These are phyloP conservation scores for Cyphellophora attinorum DNA, from an alignment of 2,329 filamentous ascomycete species.

Conservation along the genomic window DNA sequence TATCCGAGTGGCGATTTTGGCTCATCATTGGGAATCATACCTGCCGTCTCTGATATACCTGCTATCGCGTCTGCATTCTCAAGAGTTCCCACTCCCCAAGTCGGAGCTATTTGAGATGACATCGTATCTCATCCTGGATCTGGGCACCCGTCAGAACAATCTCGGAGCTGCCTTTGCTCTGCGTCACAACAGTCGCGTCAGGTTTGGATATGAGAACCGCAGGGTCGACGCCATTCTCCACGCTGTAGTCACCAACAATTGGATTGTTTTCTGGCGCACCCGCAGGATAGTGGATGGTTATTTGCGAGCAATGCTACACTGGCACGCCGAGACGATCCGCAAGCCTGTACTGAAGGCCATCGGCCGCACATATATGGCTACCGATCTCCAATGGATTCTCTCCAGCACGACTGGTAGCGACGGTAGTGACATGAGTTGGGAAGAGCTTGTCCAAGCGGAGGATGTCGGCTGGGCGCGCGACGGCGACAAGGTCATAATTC, in stretches of 20 bases:
- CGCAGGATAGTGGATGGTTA: slow-evolving; percentile 70
- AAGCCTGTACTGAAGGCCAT: slow-evolving; percentile 77
- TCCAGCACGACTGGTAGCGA: slow-evolving; percentile 39
- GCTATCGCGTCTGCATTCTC: slow-evolving; percentile 58
- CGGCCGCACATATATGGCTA: slow-evolving; percentile 67
- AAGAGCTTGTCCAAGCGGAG: slow-evolving; percentile 55
- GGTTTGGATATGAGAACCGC: slow-evolving; percentile 54
- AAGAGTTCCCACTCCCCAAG: slow-evolving; percentile 55
- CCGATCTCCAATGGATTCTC: slow-evolving; percentile 62
- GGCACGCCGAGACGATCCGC: slow-evolving; percentile 64
- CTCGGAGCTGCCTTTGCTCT: slow-evolving; percentile 63
- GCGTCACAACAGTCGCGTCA: slow-evolving; percentile 36
- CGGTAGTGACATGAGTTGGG: slow-evolving; percentile 51
- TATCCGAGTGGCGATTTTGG: slow-evolving; percentile 71
- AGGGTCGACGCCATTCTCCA: slow-evolving; percentile 59
- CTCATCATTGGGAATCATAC: slow-evolving; percentile 78
- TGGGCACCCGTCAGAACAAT: slow-evolving; percentile 73
- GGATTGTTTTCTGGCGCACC: slow-evolving; percentile 64
- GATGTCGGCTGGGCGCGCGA: slow-evolving; percentile 80
- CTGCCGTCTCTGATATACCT: slow-evolving; percentile 77
- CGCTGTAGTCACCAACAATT: slow-evolving; percentile 72
- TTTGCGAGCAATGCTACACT: slow-evolving; percentile 69
- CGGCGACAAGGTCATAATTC: slow-evolving; percentile 65
- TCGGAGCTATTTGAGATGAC: slow-evolving; percentile 71
- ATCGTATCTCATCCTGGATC: slow-evolving; percentile 74